Conservation (phyloP, 768 basidiomycete species). For the Hericium erinaceus region DNA sequence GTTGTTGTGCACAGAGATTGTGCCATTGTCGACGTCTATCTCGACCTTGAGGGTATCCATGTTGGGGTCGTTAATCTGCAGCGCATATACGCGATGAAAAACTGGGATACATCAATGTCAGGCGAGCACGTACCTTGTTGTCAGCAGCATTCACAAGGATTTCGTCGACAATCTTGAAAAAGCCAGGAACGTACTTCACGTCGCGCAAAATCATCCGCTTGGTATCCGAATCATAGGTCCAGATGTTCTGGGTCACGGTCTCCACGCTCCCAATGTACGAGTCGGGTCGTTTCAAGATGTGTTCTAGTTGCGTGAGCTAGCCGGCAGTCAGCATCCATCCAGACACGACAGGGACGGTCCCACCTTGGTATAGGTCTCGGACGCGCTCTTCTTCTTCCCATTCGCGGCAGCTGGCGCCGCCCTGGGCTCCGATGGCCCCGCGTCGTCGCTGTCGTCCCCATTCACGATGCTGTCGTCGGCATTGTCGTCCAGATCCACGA, state of each 20-base stretch:
- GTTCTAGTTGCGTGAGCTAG: conserved; percentile 91
- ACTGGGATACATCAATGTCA: neutral
- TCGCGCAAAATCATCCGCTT: conserved; percentile 81
- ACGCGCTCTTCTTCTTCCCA: conserved; percentile 77
- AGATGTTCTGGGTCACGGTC: conserved; percentile 77
- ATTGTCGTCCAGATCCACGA: conserved; percentile 57
- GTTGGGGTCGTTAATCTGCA: conserved; percentile 77
- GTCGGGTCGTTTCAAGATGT: conserved; percentile 86
- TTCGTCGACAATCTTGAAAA: conserved; percentile 99
- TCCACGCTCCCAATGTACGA: conserved; percentile 97
- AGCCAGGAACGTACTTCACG: conserved; percentile 90
- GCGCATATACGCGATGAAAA: neutral
- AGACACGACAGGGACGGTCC: conserved; percentile 8
- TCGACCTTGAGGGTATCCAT: conserved; percentile 91
- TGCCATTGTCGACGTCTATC: conserved; percentile 74
- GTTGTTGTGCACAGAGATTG: conserved; percentile 92
- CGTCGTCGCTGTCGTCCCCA: conserved; percentile 33
- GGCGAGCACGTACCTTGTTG: conserved; percentile 72
- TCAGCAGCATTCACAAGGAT: conserved; percentile 99
- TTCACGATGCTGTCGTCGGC: conserved; percentile 38
- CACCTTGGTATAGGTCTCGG: conserved; percentile 88
- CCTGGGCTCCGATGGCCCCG: conserved; percentile 25
- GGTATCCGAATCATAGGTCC: conserved; percentile 82
- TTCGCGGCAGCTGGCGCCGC: conserved; percentile 21
- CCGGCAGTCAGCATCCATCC: neutral